phyloP scores from a whole-genome alignment of 306 rosid genomes.

The Vachellia collinsii region DNA sequence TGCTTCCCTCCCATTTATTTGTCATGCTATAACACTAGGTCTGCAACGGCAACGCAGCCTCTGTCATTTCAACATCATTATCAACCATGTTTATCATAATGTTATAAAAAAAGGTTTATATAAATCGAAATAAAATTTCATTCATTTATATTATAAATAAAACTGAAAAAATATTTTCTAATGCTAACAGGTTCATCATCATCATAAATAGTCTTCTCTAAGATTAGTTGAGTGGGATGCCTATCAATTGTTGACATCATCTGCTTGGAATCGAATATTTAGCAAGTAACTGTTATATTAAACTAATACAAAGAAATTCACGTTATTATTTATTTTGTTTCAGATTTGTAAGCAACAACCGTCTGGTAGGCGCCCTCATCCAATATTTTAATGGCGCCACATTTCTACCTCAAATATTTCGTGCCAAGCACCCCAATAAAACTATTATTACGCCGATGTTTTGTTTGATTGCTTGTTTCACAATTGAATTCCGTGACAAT shows the following conservation, averaged over 20 bases:
- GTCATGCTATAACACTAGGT: slow-evolving; percentile 7
- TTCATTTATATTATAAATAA: no score
- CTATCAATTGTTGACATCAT: background rate
- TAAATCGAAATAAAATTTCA: no score
- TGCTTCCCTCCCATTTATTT: background rate
- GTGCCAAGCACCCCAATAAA: background rate
- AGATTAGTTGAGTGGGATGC: slow-evolving; percentile 23
- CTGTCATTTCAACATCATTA: background rate
- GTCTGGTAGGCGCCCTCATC: background rate
- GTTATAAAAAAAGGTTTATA: no score
- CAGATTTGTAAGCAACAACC: background rate
- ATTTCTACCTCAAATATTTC: background rate
- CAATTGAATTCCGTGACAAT: slow-evolving; percentile 7
- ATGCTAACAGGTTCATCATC: background rate
- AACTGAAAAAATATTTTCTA: no score
- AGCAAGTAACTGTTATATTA: slow-evolving; percentile 10
- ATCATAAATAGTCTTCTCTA: background rate
- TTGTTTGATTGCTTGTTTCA: background rate
- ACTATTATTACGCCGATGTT: background rate
- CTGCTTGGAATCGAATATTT: slow-evolving; percentile 40
- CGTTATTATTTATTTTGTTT: slow-evolving; percentile 15
- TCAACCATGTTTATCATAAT: no score
- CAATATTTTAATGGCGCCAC: background rate
- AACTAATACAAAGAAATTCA: slow-evolving; percentile 33
- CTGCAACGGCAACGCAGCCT: slow-evolving; percentile 29